phyloP scores from a whole-genome alignment of 305 asterid genomes.

The Nicotiana rustica region DNA sequence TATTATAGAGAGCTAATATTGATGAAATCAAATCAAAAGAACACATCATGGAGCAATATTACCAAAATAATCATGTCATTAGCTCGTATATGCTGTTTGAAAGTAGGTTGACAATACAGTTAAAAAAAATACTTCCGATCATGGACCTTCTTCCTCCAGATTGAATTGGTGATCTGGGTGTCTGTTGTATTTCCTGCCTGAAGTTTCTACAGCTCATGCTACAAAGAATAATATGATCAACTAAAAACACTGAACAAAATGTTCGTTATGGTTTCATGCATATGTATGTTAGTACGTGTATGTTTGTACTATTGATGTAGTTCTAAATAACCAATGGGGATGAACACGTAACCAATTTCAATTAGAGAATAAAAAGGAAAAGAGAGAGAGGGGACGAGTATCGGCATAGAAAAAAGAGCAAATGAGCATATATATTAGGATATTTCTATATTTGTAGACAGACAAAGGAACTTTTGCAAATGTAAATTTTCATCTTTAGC shows the following conservation, averaged over 20 bases:
- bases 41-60: not conserved
- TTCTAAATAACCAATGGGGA: not conserved
- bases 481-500: not conserved
- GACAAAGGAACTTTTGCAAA: not conserved
- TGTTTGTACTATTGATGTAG: not conserved
- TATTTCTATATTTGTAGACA: not conserved
- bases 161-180: too few species aligned
- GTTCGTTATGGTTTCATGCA: not conserved
- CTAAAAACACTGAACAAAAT: not conserved
- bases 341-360: not conserved
- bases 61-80: not conserved
- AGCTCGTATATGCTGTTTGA: not conserved
- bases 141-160: too few species aligned
- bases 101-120: not conserved
- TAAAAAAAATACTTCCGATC: too few species aligned
- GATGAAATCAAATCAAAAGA: slow-evolving; percentile 8
- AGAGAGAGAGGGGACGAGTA: not conserved
- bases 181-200: too few species aligned
- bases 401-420: too few species aligned
- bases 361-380: not conserved
- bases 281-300: not conserved
- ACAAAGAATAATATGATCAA: too few species aligned
- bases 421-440: not conserved
- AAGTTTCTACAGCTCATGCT: too few species aligned
- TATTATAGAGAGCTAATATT: not conserved